Evolutionary conservation across 2,329 filamentous ascomycete species (phyloP).

Genomic region (Neopestalotiopsis rosae): DNA sequence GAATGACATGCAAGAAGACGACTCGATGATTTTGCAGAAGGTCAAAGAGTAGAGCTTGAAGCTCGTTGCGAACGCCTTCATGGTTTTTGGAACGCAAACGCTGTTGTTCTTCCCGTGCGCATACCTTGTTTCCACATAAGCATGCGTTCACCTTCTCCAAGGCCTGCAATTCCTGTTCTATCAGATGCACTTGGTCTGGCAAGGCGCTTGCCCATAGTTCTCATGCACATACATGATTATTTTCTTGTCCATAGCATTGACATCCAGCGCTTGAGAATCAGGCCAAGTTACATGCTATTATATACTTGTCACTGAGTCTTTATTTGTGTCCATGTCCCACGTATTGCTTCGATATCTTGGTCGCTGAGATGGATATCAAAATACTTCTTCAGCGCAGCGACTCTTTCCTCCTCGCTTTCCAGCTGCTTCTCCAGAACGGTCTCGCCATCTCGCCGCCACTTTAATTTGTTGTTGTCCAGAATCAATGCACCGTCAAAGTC

Average conservation of each 20-base stretch:
- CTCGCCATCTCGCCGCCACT: conserved; percentile 42
- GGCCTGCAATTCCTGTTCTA: no score
- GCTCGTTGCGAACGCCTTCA: no score
- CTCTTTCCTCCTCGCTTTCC: conserved; percentile 47
- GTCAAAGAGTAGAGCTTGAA: no score
- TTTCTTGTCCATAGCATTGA: not conserved
- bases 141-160: no score
- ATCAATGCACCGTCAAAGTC: conserved; percentile 38
- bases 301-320: not conserved
- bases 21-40: no score
- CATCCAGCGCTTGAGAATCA: no score
- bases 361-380: conserved; percentile 48
- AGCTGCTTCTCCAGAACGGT: conserved; percentile 43
- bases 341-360: conserved; percentile 24
- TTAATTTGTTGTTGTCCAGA: conserved; percentile 46
- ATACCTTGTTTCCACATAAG: no score
- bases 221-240: not conserved
- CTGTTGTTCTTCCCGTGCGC: no score
- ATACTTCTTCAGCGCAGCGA: conserved; percentile 47
- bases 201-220: not conserved
- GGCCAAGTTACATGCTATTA: not conserved
- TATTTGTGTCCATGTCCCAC: conserved; percentile 20
- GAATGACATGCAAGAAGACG: not conserved
- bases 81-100: no score
- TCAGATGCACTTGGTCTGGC: no score